Percentiles rank a stretch among this genome's conserved stretches.
These are phyloP conservation scores for Penicillium samsonianum DNA, from an alignment of 495 filamentous ascomycete genomes.

Conservation along the genomic window DNA sequence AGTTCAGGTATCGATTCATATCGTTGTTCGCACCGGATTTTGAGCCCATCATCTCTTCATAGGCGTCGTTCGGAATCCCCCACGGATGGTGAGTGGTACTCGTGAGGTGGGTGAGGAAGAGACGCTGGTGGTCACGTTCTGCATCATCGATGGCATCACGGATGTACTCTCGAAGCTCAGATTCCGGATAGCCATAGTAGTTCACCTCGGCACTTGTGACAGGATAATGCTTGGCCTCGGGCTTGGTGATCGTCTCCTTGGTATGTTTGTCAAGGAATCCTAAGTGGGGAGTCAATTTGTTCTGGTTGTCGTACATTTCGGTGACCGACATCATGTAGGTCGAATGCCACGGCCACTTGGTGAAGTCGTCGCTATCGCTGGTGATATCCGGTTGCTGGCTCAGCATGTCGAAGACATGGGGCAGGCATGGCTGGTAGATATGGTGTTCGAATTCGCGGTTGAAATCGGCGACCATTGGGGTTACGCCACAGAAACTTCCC, in stretches of 20 bases:
- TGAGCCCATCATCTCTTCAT: constrained; percentile 26
- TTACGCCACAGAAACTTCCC: constrained; percentile 48
- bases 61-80: constrained; percentile 36
- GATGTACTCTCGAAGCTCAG: constrained; percentile 48
- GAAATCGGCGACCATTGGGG: constrained; percentile 50
- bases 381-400: constrained; percentile 34
- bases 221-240: constrained; percentile 39
- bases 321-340: constrained; percentile 53
- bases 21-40: constrained; percentile 30
- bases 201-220: constrained; percentile 44
- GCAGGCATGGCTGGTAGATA: constrained; percentile 53
- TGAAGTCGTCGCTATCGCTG: constrained; percentile 31
- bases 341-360: constrained; percentile 45
- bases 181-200: constrained; percentile 53
- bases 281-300: constrained; percentile 40
- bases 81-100: constrained; percentile 54
- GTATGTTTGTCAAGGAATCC: constrained; percentile 43
- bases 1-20: constrained; percentile 46
- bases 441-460: constrained; percentile 49
- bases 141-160: constrained; percentile 49
- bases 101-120: constrained; percentile 52
- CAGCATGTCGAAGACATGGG: constrained; percentile 45
- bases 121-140: constrained; percentile 40
- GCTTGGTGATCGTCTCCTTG: constrained; percentile 42
- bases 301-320: constrained; percentile 48